Evolutionary conservation across 192 early-diverging fungal genomes (phyloP).

Genomic region (Backusella liffmaniae): DNA sequence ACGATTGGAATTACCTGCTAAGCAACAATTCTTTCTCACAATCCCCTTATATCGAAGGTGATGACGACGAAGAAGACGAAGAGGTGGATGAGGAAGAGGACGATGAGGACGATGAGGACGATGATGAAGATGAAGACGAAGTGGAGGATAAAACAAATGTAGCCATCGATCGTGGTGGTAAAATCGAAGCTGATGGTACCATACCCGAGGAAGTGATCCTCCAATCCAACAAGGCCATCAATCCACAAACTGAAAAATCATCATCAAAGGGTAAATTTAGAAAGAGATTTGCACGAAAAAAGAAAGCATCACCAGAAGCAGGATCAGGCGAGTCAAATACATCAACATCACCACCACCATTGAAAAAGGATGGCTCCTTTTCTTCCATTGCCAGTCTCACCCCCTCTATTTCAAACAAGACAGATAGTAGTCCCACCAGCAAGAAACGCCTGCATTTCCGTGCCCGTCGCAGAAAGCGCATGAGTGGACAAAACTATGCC

Average conservation of each 20-base stretch:
- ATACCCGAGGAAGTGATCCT: not conserved
- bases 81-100: not conserved
- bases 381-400: not conserved
- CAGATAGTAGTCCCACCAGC: not conserved
- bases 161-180: not conserved
- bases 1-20: slow-evolving; percentile 12
- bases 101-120: not conserved
- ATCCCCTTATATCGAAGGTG: not conserved
- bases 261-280: not conserved
- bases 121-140: not conserved
- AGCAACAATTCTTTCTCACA: not conserved
- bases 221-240: not conserved
- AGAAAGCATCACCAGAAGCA: not conserved
- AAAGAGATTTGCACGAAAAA: not conserved
- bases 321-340: not conserved
- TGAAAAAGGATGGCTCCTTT: slow-evolving; percentile 1
- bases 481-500: not conserved
- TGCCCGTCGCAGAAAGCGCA: slow-evolving; percentile 24
- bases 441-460: not conserved
- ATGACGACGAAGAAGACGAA: not conserved
- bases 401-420: not conserved
- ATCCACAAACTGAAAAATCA: not conserved
- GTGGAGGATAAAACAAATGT: not conserved
- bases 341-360: not conserved
- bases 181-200: not conserved